Conservation (phyloP, 768 basidiomycete genomes). For the Termitomyces sp. region DNA sequence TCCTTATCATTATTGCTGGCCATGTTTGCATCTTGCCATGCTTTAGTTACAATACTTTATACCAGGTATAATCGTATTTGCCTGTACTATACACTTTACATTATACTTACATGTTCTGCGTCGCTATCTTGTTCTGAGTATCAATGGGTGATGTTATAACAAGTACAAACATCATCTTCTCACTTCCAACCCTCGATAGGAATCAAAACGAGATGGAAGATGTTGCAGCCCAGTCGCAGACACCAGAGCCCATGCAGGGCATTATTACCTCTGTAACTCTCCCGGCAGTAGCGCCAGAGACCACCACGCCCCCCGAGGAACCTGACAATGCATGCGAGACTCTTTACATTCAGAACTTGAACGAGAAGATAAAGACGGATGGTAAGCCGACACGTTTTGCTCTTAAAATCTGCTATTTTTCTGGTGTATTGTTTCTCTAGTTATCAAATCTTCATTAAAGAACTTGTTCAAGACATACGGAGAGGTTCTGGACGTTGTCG, state of each 20-base stretch:
- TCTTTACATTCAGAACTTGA: conserved; percentile 93
- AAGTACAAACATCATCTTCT: conserved; percentile 10
- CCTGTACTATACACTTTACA: conserved; percentile 1
- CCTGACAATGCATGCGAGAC: conserved; percentile 68
- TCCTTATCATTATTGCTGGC: neutral
- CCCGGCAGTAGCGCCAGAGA: neutral
- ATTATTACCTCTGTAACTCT: conserved; percentile 15
- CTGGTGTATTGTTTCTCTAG: conserved; percentile 30
- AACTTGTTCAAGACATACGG: conserved; percentile 93
- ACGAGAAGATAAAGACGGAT: conserved; percentile 87
- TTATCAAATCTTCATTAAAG: conserved; percentile 82
- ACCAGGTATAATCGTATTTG: conserved; percentile 2
- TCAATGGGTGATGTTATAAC: neutral
- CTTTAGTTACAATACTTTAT: conserved; percentile 1
- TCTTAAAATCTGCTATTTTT: neutral
- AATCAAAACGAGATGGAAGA: conserved; percentile 22
- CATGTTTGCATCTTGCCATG: neutral
- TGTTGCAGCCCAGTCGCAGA: conserved; percentile 18
- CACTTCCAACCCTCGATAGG: neutral
- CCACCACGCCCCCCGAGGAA: conserved; percentile 22
- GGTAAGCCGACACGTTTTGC: conserved; percentile 31
- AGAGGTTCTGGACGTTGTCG: conserved; percentile 90
- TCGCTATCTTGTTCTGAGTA: neutral
- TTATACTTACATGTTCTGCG: neutral
- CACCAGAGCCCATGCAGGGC: conserved; percentile 27